These are phyloP conservation scores for Umbelopsis ramanniana DNA, from an alignment of 192 early-diverging fungal genomes.

Conservation along the genomic window DNA sequence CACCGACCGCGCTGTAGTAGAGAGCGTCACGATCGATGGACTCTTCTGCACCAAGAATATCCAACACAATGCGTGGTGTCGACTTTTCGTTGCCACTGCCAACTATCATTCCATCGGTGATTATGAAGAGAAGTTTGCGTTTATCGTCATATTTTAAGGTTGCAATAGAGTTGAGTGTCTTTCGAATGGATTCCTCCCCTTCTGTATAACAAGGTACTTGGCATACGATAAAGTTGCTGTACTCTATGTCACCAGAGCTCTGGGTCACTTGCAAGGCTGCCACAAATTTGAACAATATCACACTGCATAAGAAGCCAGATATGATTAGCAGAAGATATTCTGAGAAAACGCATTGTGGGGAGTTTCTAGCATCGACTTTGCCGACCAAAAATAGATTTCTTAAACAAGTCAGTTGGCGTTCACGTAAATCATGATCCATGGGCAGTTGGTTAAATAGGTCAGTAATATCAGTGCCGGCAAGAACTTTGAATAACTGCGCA, in stretches of 20 bases:
- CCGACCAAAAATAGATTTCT: constrained; percentile 87
- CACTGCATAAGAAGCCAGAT: constrained; percentile 80
- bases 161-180: constrained; percentile 95
- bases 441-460: constrained; percentile 64
- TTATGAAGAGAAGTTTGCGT: constrained; percentile 94
- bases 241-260: constrained; percentile 53
- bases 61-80: constrained; percentile 95
- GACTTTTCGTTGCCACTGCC: constrained; percentile 96
- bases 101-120: constrained; percentile 97
- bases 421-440: constrained; percentile 44
- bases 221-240: constrained; percentile 90
- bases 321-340: constrained; percentile 84
- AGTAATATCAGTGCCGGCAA: constrained; percentile 68
- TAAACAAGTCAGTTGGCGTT: constrained; percentile 73
- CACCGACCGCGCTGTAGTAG: constrained; percentile 87
- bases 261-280: constrained; percentile 90
- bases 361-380: constrained; percentile 82
- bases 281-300: constrained; percentile 94
- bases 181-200: constrained; percentile 89
- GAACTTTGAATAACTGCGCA: constrained; percentile 64
- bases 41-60: constrained; percentile 92
- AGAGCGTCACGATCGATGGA: constrained; percentile 83
- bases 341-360: constrained; percentile 77
- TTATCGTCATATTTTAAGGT: constrained; percentile 94
- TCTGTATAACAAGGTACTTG: constrained; percentile 99